phyloP scores from a whole-genome alignment of 768 basidiomycete genomes.

The Pleurotus pulmonarius region DNA sequence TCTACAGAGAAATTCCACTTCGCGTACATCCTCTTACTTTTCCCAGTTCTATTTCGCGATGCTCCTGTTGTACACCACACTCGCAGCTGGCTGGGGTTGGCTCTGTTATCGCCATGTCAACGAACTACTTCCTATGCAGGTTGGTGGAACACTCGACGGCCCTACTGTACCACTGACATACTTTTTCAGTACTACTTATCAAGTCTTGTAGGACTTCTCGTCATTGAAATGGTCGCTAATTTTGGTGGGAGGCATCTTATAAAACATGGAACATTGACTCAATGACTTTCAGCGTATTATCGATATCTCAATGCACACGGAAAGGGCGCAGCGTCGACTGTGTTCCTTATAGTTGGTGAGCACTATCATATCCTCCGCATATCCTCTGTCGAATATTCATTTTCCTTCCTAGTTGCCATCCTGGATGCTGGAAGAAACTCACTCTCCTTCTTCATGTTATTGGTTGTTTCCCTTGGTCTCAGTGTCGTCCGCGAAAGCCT shows the following conservation, averaged over 20 bases:
- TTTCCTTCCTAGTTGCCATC: conserved; percentile 67
- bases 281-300: conserved; percentile 67
- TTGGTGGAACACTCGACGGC: conserved; percentile 24
- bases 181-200: conserved; percentile 80
- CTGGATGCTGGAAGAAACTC: conserved; percentile 94
- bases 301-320: conserved; percentile 91
- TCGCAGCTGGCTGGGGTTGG: conserved; percentile 78
- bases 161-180: neutral
- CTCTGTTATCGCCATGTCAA: conserved; percentile 76
- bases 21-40: conserved; percentile 2
- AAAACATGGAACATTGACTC: conserved; percentile 1
- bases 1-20: neutral
- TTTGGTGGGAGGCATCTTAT: conserved; percentile 53
- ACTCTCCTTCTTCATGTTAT: conserved; percentile 90
- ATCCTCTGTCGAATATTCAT: conserved; percentile 2
- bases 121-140: conserved; percentile 88
- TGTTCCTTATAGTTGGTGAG: conserved; percentile 89
- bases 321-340: conserved; percentile 65
- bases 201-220: conserved; percentile 76
- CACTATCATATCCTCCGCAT: neutral
- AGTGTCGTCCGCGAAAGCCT: conserved; percentile 90
- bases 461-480: conserved; percentile 89
- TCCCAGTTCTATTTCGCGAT: conserved; percentile 82
- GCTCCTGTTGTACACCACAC: conserved; percentile 70
- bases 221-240: conserved; percentile 93